phyloP scores from a whole-genome alignment of 495 filamentous ascomycete species.

The Neurospora sp. region DNA sequence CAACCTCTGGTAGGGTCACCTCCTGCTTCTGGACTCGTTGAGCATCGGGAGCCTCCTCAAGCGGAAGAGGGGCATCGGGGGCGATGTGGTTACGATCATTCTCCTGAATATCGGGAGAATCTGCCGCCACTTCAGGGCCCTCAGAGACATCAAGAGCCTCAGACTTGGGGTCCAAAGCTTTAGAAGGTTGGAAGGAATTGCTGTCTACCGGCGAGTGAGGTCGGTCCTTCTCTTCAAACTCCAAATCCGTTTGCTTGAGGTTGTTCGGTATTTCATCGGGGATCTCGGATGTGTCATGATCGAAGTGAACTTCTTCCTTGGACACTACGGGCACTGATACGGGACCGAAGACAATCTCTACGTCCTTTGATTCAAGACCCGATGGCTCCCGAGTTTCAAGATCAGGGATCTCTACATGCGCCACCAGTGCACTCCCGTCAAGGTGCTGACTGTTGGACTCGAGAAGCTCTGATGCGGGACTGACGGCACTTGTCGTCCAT shows the following conservation, averaged over 20 bases:
- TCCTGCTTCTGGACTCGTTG: background rate
- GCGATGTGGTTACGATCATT: background rate
- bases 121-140: background rate
- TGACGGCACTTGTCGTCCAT: background rate
- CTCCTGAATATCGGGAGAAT: background rate
- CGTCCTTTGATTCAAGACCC: background rate
- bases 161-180: background rate
- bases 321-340: background rate
- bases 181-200: background rate
- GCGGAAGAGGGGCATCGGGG: background rate
- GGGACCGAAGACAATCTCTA: background rate
- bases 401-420: background rate
- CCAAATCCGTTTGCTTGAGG: background rate
- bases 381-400: background rate
- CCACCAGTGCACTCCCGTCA: background rate
- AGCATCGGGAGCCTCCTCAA: background rate
- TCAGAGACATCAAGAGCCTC: background rate
- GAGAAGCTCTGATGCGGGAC: background rate
- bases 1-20: background rate
- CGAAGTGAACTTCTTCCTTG: background rate
- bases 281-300: background rate
- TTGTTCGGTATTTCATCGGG: background rate
- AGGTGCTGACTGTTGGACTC: background rate
- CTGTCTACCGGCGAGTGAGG: background rate
- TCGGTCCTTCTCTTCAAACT: background rate